phyloP scores from a whole-genome alignment of 2,329 filamentous ascomycete species.

The Aspergillus piperis region DNA sequence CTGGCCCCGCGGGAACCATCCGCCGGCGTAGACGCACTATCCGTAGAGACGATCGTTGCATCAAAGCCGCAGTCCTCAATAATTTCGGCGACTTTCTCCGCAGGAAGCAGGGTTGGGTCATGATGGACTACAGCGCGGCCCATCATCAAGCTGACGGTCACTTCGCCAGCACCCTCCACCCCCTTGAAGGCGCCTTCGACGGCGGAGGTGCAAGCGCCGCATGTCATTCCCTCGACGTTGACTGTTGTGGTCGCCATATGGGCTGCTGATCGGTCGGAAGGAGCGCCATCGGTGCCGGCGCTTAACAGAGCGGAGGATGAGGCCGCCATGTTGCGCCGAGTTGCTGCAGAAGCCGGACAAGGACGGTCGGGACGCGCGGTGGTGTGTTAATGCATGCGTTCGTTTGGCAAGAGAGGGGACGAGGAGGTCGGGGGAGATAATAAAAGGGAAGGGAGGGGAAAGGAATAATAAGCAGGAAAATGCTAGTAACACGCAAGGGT shows the following conservation, averaged over 20 bases:
- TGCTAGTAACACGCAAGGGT: conserved; percentile 3
- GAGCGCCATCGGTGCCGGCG: conserved; percentile 20
- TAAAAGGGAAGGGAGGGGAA: conserved; percentile 2
- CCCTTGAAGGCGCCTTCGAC: conserved; percentile 88
- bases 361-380: conserved; percentile 2
- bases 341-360: conserved; percentile 20
- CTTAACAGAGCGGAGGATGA: conserved; percentile 21
- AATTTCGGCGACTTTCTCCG: conserved; percentile 76
- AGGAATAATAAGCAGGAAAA: not conserved
- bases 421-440: not conserved
- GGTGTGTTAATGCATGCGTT: conserved; percentile 22
- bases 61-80: conserved; percentile 94
- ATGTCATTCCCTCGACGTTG: conserved; percentile 82
- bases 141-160: conserved; percentile 92
- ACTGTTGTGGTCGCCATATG: conserved; percentile 89
- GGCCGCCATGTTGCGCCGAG: conserved; percentile 20
- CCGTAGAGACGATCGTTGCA: conserved; percentile 80
- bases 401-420: not conserved
- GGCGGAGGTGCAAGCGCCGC: conserved; percentile 93
- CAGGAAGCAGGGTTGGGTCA: conserved; percentile 71
- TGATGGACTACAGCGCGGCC: conserved; percentile 94
- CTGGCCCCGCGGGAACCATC: conserved; percentile 37
- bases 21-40: conserved; percentile 62
- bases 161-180: conserved; percentile 76
- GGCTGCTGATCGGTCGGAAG: conserved; percentile 41